phyloP scores from a whole-genome alignment of 345 rosid species.

The Gossypium stocksii region DNA sequence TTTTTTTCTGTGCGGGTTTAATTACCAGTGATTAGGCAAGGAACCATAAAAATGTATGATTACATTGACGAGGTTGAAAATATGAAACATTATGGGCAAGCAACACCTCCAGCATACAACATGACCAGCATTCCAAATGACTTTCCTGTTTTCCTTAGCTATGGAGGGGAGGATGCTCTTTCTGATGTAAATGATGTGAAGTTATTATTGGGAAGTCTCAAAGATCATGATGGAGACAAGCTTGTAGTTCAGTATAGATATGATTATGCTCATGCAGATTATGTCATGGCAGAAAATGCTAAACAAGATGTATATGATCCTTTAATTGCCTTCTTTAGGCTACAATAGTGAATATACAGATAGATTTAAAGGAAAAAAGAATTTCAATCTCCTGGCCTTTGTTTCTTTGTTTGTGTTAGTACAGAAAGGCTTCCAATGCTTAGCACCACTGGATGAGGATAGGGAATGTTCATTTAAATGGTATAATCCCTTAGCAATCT shows the following conservation, averaged over 20 bases:
- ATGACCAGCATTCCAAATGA: slow-evolving; percentile 44
- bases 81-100: slow-evolving; percentile 37
- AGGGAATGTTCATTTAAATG: too few relatives aligned
- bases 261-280: slow-evolving; percentile 47
- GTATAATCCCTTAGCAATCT: too few relatives aligned
- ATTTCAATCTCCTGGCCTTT: background rate
- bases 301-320: slow-evolving; percentile 43
- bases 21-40: slow-evolving; percentile 37
- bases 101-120: slow-evolving; percentile 37
- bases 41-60: slow-evolving; percentile 40
- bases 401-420: background rate
- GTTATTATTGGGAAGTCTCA: slow-evolving; percentile 31
- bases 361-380: background rate
- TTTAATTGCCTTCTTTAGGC: slow-evolving; percentile 39
- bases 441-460: too few relatives aligned
- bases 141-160: slow-evolving; percentile 41
- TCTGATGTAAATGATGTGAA: slow-evolving; percentile 38
- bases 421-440: background rate
- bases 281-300: slow-evolving; percentile 42
- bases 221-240: slow-evolving; percentile 35
- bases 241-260: slow-evolving; percentile 26
- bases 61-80: slow-evolving; percentile 34
- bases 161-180: slow-evolving; percentile 47
- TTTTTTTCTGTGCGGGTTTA: background rate
- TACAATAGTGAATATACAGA: slow-evolving; percentile 11